phyloP scores from a whole-genome alignment of 805 yeast species.

The Myxozyma geophila region DNA sequence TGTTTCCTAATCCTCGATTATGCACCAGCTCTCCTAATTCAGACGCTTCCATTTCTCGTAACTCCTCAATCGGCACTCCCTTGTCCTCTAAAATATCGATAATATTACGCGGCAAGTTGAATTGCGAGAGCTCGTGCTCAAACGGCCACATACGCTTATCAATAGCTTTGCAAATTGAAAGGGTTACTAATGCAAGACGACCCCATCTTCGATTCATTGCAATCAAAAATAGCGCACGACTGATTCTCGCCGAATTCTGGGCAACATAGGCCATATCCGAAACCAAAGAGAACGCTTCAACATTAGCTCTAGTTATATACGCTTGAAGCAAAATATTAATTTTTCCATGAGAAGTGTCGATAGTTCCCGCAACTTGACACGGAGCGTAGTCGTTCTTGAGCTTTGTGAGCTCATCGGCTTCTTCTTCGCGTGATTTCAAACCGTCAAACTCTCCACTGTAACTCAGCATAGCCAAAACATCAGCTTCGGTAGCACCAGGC shows the following conservation, averaged over 20 bases:
- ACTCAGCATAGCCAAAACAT: constrained; percentile 81
- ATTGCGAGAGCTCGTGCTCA: constrained; percentile 87
- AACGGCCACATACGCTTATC: constrained; percentile 75
- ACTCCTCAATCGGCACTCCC: constrained; percentile 58
- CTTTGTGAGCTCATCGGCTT: constrained; percentile 68
- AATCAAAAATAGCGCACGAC: constrained; percentile 85
- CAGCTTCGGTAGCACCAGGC: constrained; percentile 90
- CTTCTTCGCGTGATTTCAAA: constrained; percentile 87
- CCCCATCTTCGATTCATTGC: constrained; percentile 95
- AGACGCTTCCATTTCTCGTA: constrained; percentile 70
- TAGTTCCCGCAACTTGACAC: constrained; percentile 80
- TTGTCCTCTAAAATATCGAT: constrained; percentile 64
- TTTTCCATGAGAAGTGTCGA: constrained; percentile 79
- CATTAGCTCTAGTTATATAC: constrained; percentile 72
- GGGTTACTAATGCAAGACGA: constrained; percentile 67
- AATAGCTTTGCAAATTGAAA: constrained; percentile 83
- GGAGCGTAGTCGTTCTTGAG: constrained; percentile 57
- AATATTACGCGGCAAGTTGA: constrained; percentile 67
- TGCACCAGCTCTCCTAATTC: constrained; percentile 92
- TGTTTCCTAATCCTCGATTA: constrained; percentile 72
- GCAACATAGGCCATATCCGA: constrained; percentile 94
- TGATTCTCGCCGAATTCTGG: constrained; percentile 90
- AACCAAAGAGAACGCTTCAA: constrained; percentile 77
- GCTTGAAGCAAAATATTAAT: constrained; percentile 88
- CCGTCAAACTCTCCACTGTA: constrained; percentile 94